Conservation (phyloP, 2,329 filamentous ascomycete species). For the Hypoxylon sp. region DNA sequence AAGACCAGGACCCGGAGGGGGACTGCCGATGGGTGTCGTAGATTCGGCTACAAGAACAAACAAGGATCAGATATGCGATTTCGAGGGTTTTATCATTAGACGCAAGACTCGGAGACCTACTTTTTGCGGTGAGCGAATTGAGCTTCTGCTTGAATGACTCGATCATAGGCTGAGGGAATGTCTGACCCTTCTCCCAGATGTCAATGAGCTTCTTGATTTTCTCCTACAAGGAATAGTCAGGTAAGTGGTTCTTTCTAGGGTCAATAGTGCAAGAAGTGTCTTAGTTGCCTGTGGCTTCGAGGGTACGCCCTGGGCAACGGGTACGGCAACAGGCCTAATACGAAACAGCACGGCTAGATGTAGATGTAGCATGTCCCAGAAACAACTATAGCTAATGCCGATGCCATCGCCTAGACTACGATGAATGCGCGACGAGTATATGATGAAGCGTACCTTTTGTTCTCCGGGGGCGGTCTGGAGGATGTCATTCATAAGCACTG, state of each 20-base stretch:
- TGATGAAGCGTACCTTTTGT: constrained; percentile 87
- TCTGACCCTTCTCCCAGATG: constrained; percentile 97
- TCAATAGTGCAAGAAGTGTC: constrained; percentile 43
- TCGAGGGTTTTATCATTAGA: constrained; percentile 20
- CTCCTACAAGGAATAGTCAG: constrained; percentile 73
- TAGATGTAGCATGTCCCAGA: constrained; percentile 34
- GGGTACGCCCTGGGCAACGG: constrained; percentile 11
- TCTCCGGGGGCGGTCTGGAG: constrained; percentile 87
- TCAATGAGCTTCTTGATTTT: constrained; percentile 96
- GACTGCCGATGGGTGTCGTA: constrained; percentile 77
- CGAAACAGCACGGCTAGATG: constrained; percentile 40
- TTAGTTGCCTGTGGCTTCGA: constrained; percentile 20
- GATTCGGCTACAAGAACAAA: constrained; percentile 67
- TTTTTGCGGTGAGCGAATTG: constrained; percentile 68
- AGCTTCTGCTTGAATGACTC: constrained; percentile 85
- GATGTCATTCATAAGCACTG: constrained; percentile 95
- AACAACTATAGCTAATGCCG: constrained; percentile 36
- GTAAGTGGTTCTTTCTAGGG: constrained; percentile 56
- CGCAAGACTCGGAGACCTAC: constrained; percentile 65
- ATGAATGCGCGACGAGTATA: constrained; percentile 50
- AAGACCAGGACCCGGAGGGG: constrained; percentile 61
- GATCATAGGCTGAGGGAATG: constrained; percentile 85
- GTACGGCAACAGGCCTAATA: constrained; percentile 16
- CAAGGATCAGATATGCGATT: constrained; percentile 55
- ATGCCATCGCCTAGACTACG: constrained; percentile 48